These are phyloP conservation scores for Sclerospora graminicola DNA, from an alignment of 352 stramenopile species.

Conservation along the genomic window DNA sequence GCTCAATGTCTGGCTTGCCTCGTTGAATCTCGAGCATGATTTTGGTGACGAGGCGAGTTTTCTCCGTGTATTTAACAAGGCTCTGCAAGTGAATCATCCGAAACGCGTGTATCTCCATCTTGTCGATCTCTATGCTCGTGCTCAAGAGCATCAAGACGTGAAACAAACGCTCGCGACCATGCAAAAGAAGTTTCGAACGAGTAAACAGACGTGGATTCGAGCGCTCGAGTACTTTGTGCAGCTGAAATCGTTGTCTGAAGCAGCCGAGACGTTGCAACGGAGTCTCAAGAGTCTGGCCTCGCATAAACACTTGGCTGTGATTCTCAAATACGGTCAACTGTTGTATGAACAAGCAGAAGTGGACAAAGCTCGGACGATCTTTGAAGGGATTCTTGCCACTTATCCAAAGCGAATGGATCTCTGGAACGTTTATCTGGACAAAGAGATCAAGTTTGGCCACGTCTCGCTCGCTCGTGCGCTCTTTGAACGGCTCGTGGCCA, in stretches of 20 bases:
- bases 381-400: constrained; percentile 90
- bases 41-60: constrained; percentile 90
- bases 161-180: constrained; percentile 73
- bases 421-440: constrained; percentile 95
- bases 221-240: constrained; percentile 78
- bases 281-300: constrained; percentile 86
- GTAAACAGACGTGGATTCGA: constrained; percentile 84
- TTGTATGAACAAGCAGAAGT: constrained; percentile 90
- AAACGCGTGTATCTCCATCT: constrained; percentile 94
- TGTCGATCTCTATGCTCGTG: constrained; percentile 86
- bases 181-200: constrained; percentile 89
- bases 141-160: constrained; percentile 54
- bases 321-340: constrained; percentile 94
- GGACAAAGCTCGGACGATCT: constrained; percentile 93
- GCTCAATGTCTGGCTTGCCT: constrained; percentile 94
- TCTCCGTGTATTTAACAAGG: constrained; percentile 85
- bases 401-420: constrained; percentile 95
- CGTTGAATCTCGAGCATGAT: constrained; percentile 94
- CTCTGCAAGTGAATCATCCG: constrained; percentile 89
- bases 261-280: constrained; percentile 86
- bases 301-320: constrained; percentile 92
- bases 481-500: constrained; percentile 87
- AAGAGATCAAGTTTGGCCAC: constrained; percentile 91
- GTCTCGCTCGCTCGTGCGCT: constrained; percentile 80
- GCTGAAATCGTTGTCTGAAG: constrained; percentile 53